A percentile compares a stretch with the other conserved stretches of the same genome.
Evolutionary conservation across 495 filamentous ascomycete species (phyloP).

Genomic region (Annulohypoxylon nitens): DNA sequence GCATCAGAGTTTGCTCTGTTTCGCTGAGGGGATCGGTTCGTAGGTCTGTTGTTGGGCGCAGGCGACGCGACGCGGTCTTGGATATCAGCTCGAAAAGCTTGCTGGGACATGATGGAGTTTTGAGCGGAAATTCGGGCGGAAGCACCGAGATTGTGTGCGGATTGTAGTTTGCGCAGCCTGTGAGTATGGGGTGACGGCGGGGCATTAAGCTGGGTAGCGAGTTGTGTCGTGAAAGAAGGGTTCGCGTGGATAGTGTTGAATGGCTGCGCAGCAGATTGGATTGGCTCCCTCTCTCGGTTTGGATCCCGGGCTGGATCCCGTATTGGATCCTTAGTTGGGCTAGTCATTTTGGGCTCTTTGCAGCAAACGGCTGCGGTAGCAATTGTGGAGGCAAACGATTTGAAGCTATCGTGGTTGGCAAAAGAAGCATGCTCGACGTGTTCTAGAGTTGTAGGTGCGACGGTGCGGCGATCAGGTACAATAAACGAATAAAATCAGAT

Average conservation of each 20-base stretch:
- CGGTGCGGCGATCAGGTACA: constrained; percentile 28
- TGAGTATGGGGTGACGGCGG: constrained; percentile 63
- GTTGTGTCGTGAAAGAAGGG: constrained; percentile 9
- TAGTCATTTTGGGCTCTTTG: constrained; percentile 51
- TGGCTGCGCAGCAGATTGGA: constrained; percentile 46
- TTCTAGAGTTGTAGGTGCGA: constrained; percentile 29
- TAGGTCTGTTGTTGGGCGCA: constrained; percentile 50
- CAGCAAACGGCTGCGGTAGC: constrained; percentile 6
- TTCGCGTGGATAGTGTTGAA: constrained; percentile 26
- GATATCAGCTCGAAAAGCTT: constrained; percentile 55
- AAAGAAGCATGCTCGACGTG: constrained; percentile 27
- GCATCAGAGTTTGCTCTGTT: constrained; percentile 82
- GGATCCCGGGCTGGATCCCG: no score
- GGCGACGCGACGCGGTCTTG: constrained; percentile 41
- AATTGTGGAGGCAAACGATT: constrained; percentile 8
- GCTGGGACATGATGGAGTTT: constrained; percentile 67
- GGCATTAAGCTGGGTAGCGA: constrained; percentile 47
- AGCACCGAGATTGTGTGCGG: constrained; percentile 66
- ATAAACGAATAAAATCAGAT: constrained; percentile 7
- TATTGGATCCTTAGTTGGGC: constrained; percentile 54
- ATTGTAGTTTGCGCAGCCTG: constrained; percentile 68
- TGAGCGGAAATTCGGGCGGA: constrained; percentile 51
- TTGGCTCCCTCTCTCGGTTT: constrained; percentile 35
- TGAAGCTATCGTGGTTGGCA: constrained; percentile 34
- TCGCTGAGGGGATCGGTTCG: constrained; percentile 67